Percentiles rank a stretch among this genome's conserved stretches.
phyloP scores from a whole-genome alignment of 78 protist genomes.

The Emiliania huxleyi region DNA sequence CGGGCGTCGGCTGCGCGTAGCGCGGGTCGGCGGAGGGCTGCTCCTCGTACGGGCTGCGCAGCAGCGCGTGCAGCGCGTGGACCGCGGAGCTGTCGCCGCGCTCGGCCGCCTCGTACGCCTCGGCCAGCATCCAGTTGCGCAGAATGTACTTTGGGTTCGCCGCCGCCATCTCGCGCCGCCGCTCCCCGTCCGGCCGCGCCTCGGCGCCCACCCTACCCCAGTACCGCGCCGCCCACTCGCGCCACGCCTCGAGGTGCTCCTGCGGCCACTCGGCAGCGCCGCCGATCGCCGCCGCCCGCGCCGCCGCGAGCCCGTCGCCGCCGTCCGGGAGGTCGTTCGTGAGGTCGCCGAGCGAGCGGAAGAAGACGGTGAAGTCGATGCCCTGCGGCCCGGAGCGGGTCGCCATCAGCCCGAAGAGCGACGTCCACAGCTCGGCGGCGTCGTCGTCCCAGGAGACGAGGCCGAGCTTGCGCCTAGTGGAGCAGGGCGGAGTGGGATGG shows the following conservation, averaged over 20 bases:
- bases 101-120: background rate
- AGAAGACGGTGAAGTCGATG: slow-evolving; percentile 30
- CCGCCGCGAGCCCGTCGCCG: background rate
- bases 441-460: background rate
- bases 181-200: background rate
- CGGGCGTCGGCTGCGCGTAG: background rate
- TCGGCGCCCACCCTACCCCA: background rate
- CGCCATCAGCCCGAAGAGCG: background rate
- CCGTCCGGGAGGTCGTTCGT: background rate
- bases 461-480: slow-evolving; percentile 20
- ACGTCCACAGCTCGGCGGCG: background rate
- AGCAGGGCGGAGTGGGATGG: background rate
- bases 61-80: background rate
- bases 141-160: slow-evolving; percentile 12
- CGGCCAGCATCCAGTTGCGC: slow-evolving; percentile 11
- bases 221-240: background rate
- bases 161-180: background rate
- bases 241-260: background rate
- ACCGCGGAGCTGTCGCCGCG: background rate
- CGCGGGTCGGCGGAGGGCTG: background rate
- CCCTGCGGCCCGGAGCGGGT: background rate
- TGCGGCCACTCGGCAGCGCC: background rate
- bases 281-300: background rate
- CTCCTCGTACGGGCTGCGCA: background rate
- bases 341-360: slow-evolving; percentile 22